Conservation (phyloP, 192 early-diverging fungal genomes). For the Coemansia javaensis region DNA sequence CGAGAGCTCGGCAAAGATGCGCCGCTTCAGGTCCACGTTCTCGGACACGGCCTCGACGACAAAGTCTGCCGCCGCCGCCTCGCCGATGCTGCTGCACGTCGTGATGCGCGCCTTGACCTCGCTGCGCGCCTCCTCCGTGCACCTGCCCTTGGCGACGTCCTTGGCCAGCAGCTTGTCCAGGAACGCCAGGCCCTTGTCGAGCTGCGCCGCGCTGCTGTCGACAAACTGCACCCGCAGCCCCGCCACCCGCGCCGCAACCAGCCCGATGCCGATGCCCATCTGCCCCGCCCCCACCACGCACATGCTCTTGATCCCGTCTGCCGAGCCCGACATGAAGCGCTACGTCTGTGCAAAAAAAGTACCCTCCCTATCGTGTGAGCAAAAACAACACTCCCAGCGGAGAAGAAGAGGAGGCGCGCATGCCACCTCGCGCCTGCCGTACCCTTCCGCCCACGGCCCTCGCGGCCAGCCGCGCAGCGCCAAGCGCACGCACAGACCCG, state of each 20-base stretch:
- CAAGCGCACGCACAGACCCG: too few relatives aligned
- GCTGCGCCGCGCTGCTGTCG: constrained; percentile 73
- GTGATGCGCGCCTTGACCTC: constrained; percentile 60
- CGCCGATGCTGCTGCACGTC: constrained; percentile 55
- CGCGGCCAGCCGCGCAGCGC: too few relatives aligned
- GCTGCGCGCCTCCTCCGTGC: constrained; percentile 73
- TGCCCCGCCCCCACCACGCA: constrained; percentile 95
- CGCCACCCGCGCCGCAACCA: constrained; percentile 80
- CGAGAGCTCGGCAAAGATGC: constrained; percentile 75
- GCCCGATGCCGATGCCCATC: constrained; percentile 91
- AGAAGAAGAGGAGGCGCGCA: too few relatives aligned
- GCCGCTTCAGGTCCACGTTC: constrained; percentile 76
- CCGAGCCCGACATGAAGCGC: constrained; percentile 29
- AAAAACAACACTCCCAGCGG: too few relatives aligned
- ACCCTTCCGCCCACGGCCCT: too few relatives aligned
- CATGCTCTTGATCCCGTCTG: constrained; percentile 37
- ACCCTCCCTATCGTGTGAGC: too few relatives aligned
- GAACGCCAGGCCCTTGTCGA: constrained; percentile 76
- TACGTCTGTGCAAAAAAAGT: neutral
- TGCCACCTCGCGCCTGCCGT: too few relatives aligned
- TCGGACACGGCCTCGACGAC: constrained; percentile 93
- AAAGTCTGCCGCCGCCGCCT: constrained; percentile 70
- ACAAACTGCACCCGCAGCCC: constrained; percentile 73
- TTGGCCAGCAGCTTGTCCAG: constrained; percentile 80
- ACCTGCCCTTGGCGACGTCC: constrained; percentile 82